Conservation (phyloP, 371 early-diverging fungal genomes). For the Parasitella parasitica region DNA sequence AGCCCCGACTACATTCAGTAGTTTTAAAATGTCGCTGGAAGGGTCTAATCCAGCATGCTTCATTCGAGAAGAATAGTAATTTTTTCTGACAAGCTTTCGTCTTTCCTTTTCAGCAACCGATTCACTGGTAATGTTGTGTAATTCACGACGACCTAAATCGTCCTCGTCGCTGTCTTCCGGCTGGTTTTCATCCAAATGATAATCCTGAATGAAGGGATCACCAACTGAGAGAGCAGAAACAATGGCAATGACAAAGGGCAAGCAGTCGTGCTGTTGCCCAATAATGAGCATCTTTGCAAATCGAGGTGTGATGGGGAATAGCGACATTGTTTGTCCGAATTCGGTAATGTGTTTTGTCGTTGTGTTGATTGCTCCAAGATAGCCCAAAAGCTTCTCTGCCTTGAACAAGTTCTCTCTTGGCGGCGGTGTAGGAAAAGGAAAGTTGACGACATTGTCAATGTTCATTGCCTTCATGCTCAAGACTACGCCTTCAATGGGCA, state of each 20-base stretch:
- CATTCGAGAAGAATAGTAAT: constrained; percentile 52
- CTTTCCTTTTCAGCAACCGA: constrained; percentile 51
- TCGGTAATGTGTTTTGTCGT: constrained; percentile 76
- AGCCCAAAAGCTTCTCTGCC: constrained; percentile 71
- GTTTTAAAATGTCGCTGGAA: constrained; percentile 80
- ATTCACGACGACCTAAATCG: constrained; percentile 35
- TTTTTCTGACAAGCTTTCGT: constrained; percentile 43
- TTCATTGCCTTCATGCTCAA: constrained; percentile 96
- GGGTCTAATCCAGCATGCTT: constrained; percentile 72
- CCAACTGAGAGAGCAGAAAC: constrained; percentile 92
- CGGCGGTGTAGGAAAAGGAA: constrained; percentile 95
- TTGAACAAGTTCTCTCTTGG: constrained; percentile 61
- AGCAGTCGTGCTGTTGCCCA: constrained; percentile 78
- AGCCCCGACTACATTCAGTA: constrained; percentile 87
- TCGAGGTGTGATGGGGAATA: constrained; percentile 94
- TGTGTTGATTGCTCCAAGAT: constrained; percentile 74
- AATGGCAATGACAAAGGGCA: constrained; percentile 86
- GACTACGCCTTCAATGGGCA: constrained; percentile 95
- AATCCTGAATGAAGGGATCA: constrained; percentile 83
- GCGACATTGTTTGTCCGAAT: constrained; percentile 86
- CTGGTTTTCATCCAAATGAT: constrained; percentile 52
- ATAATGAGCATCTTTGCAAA: constrained; percentile 93
- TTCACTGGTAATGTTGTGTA: constrained; percentile 44
- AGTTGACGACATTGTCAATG: constrained; percentile 91
- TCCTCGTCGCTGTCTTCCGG: constrained; percentile 51